Percentiles rank a stretch among this genome's conserved stretches.
Evolutionary conservation across 176 grass and related monocot genomes (phyloP).

Genomic region (Saccharum spontaneum): DNA sequence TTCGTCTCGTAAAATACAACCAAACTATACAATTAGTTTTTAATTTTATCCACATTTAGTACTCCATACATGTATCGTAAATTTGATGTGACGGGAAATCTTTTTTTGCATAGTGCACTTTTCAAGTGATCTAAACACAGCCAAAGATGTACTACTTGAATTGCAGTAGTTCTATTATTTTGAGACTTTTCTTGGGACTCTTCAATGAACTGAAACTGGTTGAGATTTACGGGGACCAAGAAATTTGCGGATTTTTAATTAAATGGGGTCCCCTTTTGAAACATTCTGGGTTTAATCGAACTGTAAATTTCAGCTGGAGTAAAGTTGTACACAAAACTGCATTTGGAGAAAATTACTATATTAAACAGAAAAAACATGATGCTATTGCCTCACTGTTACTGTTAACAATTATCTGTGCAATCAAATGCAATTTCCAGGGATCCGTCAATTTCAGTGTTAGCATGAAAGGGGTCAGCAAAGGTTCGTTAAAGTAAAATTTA

Average conservation of each 20-base stretch:
- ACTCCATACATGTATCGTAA: no score
- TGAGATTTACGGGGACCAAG: background rate
- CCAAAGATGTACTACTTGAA: constrained; percentile 9
- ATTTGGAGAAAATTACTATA: background rate
- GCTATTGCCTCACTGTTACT: background rate
- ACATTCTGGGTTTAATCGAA: background rate
- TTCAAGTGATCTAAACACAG: no score
- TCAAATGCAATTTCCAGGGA: background rate
- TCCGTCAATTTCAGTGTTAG: background rate
- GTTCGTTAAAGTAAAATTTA: background rate
- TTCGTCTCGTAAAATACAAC: no score
- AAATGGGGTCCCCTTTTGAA: background rate
- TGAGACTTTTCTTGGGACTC: constrained; percentile 6
- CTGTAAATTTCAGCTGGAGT: background rate
- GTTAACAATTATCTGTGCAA: background rate
- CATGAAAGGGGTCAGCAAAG: constrained; percentile 6
- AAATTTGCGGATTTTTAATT: background rate
- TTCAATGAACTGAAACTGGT: constrained; percentile 6
- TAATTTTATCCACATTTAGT: no score
- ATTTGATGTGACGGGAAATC: no score
- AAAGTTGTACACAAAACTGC: background rate
- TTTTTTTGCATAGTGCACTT: no score
- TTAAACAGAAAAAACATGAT: background rate
- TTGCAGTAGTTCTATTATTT: constrained; percentile 14
- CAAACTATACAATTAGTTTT: no score